Percentiles rank a stretch among this genome's conserved stretches.
These are phyloP conservation scores for Globisporangium sylvaticum DNA, from an alignment of 352 stramenopile species.

Conservation along the genomic window DNA sequence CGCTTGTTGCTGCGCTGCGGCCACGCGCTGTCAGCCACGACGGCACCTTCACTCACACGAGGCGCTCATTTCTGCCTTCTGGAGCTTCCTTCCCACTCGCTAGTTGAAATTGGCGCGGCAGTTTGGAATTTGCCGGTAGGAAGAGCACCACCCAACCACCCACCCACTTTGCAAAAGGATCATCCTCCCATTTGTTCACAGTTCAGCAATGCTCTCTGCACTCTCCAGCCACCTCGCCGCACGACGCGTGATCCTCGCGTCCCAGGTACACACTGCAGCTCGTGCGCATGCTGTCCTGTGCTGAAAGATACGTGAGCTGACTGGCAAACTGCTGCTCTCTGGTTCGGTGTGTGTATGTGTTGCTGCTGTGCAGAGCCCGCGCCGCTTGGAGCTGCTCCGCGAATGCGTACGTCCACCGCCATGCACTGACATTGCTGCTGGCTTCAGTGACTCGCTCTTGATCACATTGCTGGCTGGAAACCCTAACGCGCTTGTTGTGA, in stretches of 20 bases:
- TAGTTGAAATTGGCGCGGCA: background rate
- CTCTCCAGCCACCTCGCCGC: constrained; percentile 38
- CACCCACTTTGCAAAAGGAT: background rate
- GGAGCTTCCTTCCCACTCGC: background rate
- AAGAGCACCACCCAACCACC: background rate
- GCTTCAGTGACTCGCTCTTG: background rate
- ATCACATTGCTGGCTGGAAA: background rate
- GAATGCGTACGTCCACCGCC: constrained; percentile 46
- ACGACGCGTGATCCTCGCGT: constrained; percentile 69
- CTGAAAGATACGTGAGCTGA: background rate
- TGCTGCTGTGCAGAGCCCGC: constrained; percentile 45
- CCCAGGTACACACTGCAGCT: constrained; percentile 28
- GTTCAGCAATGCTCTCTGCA: constrained; percentile 41
- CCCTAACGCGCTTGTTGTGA: background rate
- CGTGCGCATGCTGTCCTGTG: background rate
- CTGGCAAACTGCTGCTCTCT: background rate
- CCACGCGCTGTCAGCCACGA: background rate
- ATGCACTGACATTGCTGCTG: background rate
- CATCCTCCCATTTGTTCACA: background rate
- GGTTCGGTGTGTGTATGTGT: background rate
- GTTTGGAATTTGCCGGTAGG: background rate
- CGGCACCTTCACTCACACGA: constrained; percentile 1
- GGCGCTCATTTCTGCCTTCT: background rate
- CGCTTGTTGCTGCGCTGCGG: background rate
- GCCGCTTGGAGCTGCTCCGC: constrained; percentile 62